Base-by-base conservation (phyloP, 768 basidiomycete species). In the Russula virescens region DNA sequence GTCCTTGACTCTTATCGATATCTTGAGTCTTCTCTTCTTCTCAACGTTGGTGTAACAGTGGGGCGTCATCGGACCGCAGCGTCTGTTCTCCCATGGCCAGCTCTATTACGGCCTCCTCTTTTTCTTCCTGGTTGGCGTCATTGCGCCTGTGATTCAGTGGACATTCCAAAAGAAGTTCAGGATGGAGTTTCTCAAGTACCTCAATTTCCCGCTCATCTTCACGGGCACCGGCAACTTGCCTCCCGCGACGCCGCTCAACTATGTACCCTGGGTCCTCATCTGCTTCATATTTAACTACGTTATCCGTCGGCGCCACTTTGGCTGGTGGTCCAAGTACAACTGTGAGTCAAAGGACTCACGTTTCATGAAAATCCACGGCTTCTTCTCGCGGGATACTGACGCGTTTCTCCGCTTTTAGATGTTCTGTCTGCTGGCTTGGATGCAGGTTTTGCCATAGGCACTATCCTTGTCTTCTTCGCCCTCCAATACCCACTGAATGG, bases 101-200 rank as follows among this genome's bases (percentile, higher is more conserved):
- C 4, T 47, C 26, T 45, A 38, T 47, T 56, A 60, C 59, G 58
- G 76, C 10, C 78, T 91, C n/a, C 69, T 80, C 3, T 84, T 84
- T 71, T 91, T 89, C 76, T 94, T 94, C 87, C 80, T 91, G 61
- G 70, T 88, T 60, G 92, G 92, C 19, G 80, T 84, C 53, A 11
- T 85, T 54, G 79, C 81, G 55, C 91, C 91, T 0, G 34, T 80
- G 60, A 57, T 81, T 51, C 77, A 80, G 43, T 91, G 80, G 69
- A 63, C 84, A 63, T 68, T 86, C 60, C 75, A 66, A 25, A 57
- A 54, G 49, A 58, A 31, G 26, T 60, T 60, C 49, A 55, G 21
- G 11, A 0, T 63, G 13, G 10, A 11, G 5, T 59, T 79, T 55
- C 73, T 78, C 68, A 81, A 77, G 69, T 93, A 80, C 76, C 87